Evolutionary conservation across 148 eudicot genomes (phyloP), one percentile per base, ranked within the genome.

Genomic region (Fagopyrum esculentum): DNA sequence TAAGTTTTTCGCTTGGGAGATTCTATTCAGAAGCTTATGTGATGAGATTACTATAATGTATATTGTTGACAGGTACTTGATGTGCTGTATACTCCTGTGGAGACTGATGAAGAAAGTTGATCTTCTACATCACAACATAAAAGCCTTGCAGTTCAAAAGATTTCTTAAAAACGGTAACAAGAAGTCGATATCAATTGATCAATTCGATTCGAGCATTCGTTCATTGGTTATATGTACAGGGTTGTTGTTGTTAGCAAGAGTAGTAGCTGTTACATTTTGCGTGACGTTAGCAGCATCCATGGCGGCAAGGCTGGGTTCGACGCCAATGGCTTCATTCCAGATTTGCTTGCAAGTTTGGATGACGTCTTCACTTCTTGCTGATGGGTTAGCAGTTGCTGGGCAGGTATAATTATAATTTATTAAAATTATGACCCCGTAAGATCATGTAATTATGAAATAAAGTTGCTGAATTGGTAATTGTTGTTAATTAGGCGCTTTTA

Each of bases 351-450:
- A 96, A 79, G 92, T 96, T 47, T 96, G 99, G 99, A 77, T 92
- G 85, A 83, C 98, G 4, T 92, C 99, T 19, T 96, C 99, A 0
- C 98, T 95, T 76, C 86, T 96, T 69, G 97, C 99, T 72, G 99
- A 96, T 82, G 99, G 98, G 26, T 87, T 96, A 78, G 99, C 99
- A 40, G 96, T 96, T 69, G 98, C 97, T 79, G 98, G 90, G 72
- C 98, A 93, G 95, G 98, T 93, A 35, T 35, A 35, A 1, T 35
- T 35, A 35, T 35, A 22, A 22, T 22, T 22, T 22, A 22, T 22
- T 22, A 35, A 35, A 35, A 1, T 35, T 2, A 35, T 35, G 40
- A 35, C 40, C 40, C 40, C 40, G 1, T 35, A 35, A 35, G 40
- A 35, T 35, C 40, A 35, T 35, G 40, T 35, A 1, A 1, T 35